phyloP scores from a whole-genome alignment of 1,139 yeast species.

The Trichomonascaceae sp. region DNA sequence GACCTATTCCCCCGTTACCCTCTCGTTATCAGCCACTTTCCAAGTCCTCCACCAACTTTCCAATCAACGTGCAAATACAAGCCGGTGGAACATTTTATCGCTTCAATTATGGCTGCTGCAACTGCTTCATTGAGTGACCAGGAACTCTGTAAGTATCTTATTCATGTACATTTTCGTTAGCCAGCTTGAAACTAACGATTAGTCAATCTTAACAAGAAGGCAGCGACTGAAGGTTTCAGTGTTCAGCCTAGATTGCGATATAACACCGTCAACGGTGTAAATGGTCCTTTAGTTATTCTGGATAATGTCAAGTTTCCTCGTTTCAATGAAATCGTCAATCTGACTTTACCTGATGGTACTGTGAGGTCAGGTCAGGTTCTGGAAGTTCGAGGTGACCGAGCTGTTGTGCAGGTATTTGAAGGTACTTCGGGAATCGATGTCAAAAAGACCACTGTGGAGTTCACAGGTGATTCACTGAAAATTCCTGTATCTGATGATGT shows the following conservation, averaged over 20 bases:
- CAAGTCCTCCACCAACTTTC: not conserved
- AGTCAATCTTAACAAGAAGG: slow-evolving; percentile 79
- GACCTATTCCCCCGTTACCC: not conserved
- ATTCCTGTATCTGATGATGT: slow-evolving; percentile 96
- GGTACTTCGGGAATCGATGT: slow-evolving; percentile 98
- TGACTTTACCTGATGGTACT: slow-evolving; percentile 93
- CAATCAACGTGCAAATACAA: not conserved
- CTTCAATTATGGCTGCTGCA: slow-evolving; percentile 1
- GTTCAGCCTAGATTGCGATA: slow-evolving; percentile 86
- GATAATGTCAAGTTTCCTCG: slow-evolving; percentile 97
- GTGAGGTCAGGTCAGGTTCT: slow-evolving; percentile 95
- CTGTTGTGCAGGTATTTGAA: slow-evolving; percentile 97
- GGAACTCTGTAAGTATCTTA: slow-evolving; percentile 15
- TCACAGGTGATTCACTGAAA: slow-evolving; percentile 89
- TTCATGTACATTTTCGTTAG: not conserved
- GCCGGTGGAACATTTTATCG: not conserved
- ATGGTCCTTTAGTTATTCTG: slow-evolving; percentile 94
- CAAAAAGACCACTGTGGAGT: slow-evolving; percentile 92
- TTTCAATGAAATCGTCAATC: slow-evolving; percentile 90
- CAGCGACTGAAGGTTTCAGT: slow-evolving; percentile 85
- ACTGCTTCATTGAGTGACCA: slow-evolving; percentile 12
- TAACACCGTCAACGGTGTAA: slow-evolving; percentile 96
- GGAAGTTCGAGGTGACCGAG: slow-evolving; percentile 95
- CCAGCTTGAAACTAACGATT: not conserved
- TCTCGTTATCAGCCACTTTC: not conserved